phyloP scores from a whole-genome alignment of 768 basidiomycete genomes.

The Holtermanniella nyarrowii region DNA sequence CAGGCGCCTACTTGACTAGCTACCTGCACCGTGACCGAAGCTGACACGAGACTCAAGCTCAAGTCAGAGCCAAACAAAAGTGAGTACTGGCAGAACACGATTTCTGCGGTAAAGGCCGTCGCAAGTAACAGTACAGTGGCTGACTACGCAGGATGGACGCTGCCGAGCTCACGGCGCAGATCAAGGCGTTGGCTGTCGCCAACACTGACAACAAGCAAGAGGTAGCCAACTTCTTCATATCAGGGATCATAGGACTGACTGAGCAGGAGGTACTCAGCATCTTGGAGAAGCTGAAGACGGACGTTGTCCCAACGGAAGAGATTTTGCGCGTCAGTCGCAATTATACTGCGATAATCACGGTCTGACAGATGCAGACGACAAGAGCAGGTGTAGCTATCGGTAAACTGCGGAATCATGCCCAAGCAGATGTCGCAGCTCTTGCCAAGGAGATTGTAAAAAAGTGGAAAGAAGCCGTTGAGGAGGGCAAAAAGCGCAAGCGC shows the following conservation, averaged over 20 bases:
- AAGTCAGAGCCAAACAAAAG: no score
- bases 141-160: slow-evolving; percentile 24
- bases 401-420: slow-evolving; percentile 27
- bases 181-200: slow-evolving; percentile 27
- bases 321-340: slow-evolving; percentile 19
- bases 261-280: slow-evolving; percentile 25
- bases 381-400: slow-evolving; percentile 37
- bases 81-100: no score
- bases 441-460: slow-evolving; percentile 35
- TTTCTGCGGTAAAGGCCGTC: no score
- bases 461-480: slow-evolving; percentile 38
- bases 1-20: no score
- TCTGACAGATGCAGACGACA: slow-evolving; percentile 21
- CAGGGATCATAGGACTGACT: neutral
- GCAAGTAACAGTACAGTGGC: no score
- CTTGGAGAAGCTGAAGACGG: slow-evolving; percentile 24
- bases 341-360: neutral
- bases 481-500: slow-evolving; percentile 35
- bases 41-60: no score
- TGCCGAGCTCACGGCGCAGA: slow-evolving; percentile 9
- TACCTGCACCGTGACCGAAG: no score
- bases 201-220: slow-evolving; percentile 21
- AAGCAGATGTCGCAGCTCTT: slow-evolving; percentile 14
- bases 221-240: no score
- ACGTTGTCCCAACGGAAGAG: slow-evolving; percentile 32